Percentiles rank a stretch among this genome's conserved stretches.
Conservation (phyloP, 2,329 filamentous ascomycete genomes). For the Apiospora hydei region DNA sequence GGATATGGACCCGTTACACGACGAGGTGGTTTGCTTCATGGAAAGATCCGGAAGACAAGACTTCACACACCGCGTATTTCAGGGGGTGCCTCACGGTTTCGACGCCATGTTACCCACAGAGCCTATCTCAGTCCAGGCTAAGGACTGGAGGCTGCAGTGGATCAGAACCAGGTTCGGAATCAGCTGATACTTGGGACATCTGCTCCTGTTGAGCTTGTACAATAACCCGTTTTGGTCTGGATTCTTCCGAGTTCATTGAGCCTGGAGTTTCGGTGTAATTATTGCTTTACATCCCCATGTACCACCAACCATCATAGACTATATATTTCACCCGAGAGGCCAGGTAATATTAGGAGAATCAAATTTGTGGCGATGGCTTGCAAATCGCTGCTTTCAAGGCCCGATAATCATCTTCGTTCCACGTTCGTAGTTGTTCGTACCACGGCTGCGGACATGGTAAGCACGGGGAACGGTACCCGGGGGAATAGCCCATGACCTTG, state of each 20-base stretch:
- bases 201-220: neutral
- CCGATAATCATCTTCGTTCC: slow-evolving; percentile 14
- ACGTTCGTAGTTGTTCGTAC: neutral
- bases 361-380: neutral
- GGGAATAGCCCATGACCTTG: slow-evolving; percentile 27
- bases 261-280: neutral
- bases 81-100: slow-evolving; percentile 23
- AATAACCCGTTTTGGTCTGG: neutral
- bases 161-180: slow-evolving; percentile 17
- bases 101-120: slow-evolving; percentile 17
- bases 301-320: slow-evolving; percentile 14
- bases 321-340: neutral
- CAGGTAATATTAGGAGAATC: neutral
- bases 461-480: neutral
- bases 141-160: slow-evolving; percentile 12
- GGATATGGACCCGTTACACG: slow-evolving; percentile 19
- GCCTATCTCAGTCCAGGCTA: slow-evolving; percentile 17
- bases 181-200: neutral
- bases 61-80: neutral
- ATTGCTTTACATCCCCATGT: slow-evolving; percentile 10
- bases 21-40: slow-evolving; percentile 9
- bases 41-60: neutral
- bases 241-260: neutral
- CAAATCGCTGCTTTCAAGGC: slow-evolving; percentile 4
- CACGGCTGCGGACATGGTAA: neutral